These are phyloP conservation scores for Lasiosphaeriaceae sp. DNA, from an alignment of 495 filamentous ascomycete species.

Conservation along the genomic window DNA sequence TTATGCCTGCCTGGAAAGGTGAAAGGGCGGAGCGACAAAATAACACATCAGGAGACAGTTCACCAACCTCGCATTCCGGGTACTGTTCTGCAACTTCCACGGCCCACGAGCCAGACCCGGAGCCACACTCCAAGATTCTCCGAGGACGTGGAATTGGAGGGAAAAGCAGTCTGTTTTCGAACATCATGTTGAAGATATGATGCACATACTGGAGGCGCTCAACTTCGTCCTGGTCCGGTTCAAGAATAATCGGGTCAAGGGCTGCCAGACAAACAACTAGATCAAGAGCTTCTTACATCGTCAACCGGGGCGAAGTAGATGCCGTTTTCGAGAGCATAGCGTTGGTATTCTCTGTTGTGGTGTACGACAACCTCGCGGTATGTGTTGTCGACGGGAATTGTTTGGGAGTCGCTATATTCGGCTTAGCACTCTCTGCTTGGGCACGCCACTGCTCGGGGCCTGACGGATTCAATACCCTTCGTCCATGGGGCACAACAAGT, in stretches of 20 bases:
- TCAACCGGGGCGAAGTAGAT: slow-evolving; percentile 82
- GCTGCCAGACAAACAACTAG: slow-evolving; percentile 6
- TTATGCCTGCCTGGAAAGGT: background rate
- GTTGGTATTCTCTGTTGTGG: slow-evolving; percentile 68
- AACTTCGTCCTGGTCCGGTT: slow-evolving; percentile 64
- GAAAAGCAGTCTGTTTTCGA: slow-evolving; percentile 75
- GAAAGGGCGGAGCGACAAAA: background rate
- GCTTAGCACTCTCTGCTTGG: slow-evolving; percentile 17
- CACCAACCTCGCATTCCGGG: slow-evolving; percentile 68
- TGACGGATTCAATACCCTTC: slow-evolving; percentile 21
- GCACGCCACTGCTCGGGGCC: background rate
- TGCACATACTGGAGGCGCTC: slow-evolving; percentile 71
- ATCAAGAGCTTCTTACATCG: slow-evolving; percentile 56
- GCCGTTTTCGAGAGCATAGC: slow-evolving; percentile 65
- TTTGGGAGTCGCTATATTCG: slow-evolving; percentile 31
- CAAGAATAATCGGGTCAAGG: slow-evolving; percentile 9
- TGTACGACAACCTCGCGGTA: slow-evolving; percentile 62
- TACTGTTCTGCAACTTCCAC: slow-evolving; percentile 53
- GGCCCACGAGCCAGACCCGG: slow-evolving; percentile 58
- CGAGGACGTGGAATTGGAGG: slow-evolving; percentile 61
- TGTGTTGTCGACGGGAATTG: slow-evolving; percentile 51
- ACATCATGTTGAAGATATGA: slow-evolving; percentile 64
- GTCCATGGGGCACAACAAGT: slow-evolving; percentile 19
- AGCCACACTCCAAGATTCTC: slow-evolving; percentile 74
- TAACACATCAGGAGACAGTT: slow-evolving; percentile 1